Evolutionary conservation across 2,329 filamentous ascomycete genomes (phyloP).

Genomic region (Cyanodermella asteris): DNA sequence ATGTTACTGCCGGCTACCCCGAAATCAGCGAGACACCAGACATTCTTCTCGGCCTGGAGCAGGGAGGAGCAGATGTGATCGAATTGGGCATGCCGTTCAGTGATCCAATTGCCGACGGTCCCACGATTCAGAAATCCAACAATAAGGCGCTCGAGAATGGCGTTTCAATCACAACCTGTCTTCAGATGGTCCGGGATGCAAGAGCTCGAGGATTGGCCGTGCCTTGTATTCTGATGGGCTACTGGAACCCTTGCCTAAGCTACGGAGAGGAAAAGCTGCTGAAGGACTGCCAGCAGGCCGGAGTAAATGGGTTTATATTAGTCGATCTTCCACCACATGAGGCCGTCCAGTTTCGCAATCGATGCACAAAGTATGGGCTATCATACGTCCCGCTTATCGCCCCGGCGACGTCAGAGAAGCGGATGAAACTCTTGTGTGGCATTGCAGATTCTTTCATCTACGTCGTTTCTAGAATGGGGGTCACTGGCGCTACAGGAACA

Average conservation of each 20-base stretch:
- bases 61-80: conserved; percentile 64
- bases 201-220: conserved; percentile 54
- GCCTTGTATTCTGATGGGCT: conserved; percentile 89
- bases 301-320: conserved; percentile 90
- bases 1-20: conserved; percentile 88
- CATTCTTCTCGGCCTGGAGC: conserved; percentile 74
- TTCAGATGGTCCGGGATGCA: conserved; percentile 68
- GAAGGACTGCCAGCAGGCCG: conserved; percentile 59
- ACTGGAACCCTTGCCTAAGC: conserved; percentile 88
- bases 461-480: conserved; percentile 90
- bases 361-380: conserved; percentile 58
- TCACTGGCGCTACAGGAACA: conserved; percentile 71
- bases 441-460: conserved; percentile 99
- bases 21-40: conserved; percentile 60
- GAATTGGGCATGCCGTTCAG: conserved; percentile 89
- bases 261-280: conserved; percentile 87
- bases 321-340: conserved; percentile 92
- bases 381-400: conserved; percentile 96
- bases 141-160: conserved; percentile 76
- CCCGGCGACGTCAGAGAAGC: conserved; percentile 71
- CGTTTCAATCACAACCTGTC: conserved; percentile 56
- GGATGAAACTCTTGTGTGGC: conserved; percentile 89
- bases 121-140: conserved; percentile 90
- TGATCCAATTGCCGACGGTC: conserved; percentile 92
- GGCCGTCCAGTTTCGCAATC: conserved; percentile 72